Percentiles rank a stretch among this genome's conserved stretches.
Evolutionary conservation across 192 early-diverging fungal species (phyloP).

Genomic region (Jimgerdemannia lactiflua): DNA sequence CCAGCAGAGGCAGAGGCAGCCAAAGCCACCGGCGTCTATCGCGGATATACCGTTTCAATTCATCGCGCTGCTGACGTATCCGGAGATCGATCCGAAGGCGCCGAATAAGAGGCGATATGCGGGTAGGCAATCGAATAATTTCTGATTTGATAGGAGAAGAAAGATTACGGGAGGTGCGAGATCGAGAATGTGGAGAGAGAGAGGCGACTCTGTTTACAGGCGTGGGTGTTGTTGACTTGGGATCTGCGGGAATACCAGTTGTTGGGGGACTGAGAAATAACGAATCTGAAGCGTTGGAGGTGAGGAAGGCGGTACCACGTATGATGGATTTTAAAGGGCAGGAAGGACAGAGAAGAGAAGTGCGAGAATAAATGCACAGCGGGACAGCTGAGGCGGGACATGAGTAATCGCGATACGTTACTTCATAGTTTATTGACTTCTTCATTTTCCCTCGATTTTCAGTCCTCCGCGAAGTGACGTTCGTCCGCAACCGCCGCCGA

Average conservation of each 20-base stretch:
- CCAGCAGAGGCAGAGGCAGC: neutral
- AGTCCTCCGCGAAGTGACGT: constrained; percentile 45
- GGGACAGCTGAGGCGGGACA: too few species aligned
- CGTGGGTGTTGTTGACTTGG: too few species aligned
- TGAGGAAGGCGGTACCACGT: too few species aligned
- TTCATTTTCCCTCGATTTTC: neutral
- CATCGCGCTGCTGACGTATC: constrained; percentile 45
- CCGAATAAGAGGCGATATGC: neutral
- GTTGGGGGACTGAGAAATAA: too few species aligned
- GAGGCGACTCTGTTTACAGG: constrained; percentile 1
- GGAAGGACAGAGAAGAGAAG: too few species aligned
- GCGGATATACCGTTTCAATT: constrained; percentile 46
- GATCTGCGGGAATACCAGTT: too few species aligned
- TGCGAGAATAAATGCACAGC: too few species aligned
- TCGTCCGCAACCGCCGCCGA: constrained; percentile 45
- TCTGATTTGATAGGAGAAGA: neutral
- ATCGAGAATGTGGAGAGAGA: constrained; percentile 19
- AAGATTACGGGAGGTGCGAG: constrained; percentile 1
- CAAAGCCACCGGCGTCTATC: constrained; percentile 24
- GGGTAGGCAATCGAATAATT: neutral
- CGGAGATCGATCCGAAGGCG: constrained; percentile 33
- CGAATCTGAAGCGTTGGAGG: too few species aligned
- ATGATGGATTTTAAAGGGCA: too few species aligned
- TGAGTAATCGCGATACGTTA: too few species aligned
- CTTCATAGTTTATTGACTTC: neutral